Evolutionary conservation across 495 filamentous ascomycete species (phyloP).

Genomic region (Daldinia decipiens): DNA sequence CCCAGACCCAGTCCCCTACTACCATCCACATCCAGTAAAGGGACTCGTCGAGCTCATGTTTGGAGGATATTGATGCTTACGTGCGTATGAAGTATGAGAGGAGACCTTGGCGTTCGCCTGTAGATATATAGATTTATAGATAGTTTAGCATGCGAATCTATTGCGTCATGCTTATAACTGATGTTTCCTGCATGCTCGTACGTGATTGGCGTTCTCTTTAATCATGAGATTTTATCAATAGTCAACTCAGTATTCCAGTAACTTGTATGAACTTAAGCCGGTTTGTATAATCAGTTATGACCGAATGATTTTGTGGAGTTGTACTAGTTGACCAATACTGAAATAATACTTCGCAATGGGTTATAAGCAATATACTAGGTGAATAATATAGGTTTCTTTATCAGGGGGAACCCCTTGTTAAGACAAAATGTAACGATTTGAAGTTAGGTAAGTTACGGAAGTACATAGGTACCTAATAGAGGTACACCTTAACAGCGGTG

Average conservation of each 20-base stretch:
- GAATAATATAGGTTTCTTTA: no score
- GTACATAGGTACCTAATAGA: neutral
- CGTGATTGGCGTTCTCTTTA: no score
- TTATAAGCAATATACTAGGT: no score
- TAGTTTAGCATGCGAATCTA: neutral
- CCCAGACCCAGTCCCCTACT: conserved; percentile 8
- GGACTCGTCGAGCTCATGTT: conserved; percentile 24
- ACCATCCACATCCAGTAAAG: conserved; percentile 33
- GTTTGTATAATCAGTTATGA: no score
- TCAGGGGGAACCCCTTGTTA: neutral
- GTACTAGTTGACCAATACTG: no score
- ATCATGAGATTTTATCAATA: no score
- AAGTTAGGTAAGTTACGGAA: neutral
- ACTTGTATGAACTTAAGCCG: no score
- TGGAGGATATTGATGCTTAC: conserved; percentile 21
- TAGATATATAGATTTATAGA: neutral
- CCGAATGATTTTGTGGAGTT: no score
- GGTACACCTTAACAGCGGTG: neutral
- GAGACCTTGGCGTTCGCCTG: neutral
- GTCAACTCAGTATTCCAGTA: no score
- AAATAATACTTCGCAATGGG: no score
- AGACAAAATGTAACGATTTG: neutral
- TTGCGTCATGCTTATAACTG: neutral
- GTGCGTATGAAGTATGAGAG: neutral
- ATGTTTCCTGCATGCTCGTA: no score